Percentiles rank a stretch among this genome's conserved stretches.
phyloP scores from a whole-genome alignment of 495 filamentous ascomycete species.

The Cudoniella acicularis region DNA sequence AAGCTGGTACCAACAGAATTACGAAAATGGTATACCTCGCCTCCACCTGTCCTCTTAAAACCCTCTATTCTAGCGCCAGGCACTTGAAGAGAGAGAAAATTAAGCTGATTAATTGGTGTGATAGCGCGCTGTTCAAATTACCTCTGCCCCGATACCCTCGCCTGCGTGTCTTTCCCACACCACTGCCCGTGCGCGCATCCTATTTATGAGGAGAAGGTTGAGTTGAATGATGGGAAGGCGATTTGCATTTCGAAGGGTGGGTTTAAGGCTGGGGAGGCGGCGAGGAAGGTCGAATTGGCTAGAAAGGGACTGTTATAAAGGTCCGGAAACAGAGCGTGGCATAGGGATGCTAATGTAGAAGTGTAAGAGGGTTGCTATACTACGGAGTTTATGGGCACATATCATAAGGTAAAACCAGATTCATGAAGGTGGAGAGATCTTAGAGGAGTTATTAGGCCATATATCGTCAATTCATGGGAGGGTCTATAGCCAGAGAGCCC shows the following conservation, averaged over 20 bases:
- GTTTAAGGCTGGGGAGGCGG: constrained; percentile 68
- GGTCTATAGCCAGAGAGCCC: neutral
- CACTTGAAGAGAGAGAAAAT: constrained; percentile 1
- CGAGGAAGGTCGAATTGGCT: constrained; percentile 75
- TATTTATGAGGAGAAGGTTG: constrained; percentile 79
- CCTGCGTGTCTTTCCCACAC: constrained; percentile 89
- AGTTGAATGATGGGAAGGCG: constrained; percentile 76
- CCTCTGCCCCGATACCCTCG: constrained; percentile 86
- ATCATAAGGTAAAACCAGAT: neutral
- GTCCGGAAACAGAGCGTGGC: constrained; percentile 41
- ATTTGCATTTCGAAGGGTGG: constrained; percentile 81
- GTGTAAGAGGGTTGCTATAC: neutral
- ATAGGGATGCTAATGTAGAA: constrained; percentile 34
- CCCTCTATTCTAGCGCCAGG: too few relatives aligned
- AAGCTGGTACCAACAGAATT: constrained; percentile 67
- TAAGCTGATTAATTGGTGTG: constrained; percentile 13
- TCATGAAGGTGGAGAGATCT: neutral
- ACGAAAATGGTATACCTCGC: constrained; percentile 51
- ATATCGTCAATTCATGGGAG: neutral
- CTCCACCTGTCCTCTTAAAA: neutral
- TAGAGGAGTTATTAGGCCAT: neutral
- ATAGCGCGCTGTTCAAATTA: constrained; percentile 79
- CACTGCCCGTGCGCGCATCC: constrained; percentile 90
- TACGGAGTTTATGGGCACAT: neutral
- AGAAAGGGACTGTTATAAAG: constrained; percentile 75